These are phyloP conservation scores for Xylariaceae sp. DNA, from an alignment of 2,329 filamentous ascomycete genomes.

Conservation along the genomic window DNA sequence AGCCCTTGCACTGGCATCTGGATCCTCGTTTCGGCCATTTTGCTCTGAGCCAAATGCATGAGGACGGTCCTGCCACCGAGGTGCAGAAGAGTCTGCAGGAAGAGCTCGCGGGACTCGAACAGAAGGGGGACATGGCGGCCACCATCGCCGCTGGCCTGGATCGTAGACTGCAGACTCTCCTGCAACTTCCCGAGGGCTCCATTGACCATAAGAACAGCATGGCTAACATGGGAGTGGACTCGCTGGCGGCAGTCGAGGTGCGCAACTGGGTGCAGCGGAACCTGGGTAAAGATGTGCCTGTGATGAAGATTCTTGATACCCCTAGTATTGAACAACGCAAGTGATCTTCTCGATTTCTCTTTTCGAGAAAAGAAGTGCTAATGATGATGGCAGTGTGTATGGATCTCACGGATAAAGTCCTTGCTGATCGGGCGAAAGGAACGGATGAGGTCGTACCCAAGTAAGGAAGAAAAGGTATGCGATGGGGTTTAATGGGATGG, in stretches of 20 bases:
- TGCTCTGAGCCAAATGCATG: conserved; percentile 18
- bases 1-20: conserved; percentile 38
- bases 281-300: conserved; percentile 31
- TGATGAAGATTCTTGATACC: conserved; percentile 32
- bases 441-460: not conserved
- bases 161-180: conserved; percentile 28
- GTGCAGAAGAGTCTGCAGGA: conserved; percentile 28
- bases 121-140: conserved; percentile 22
- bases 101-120: conserved; percentile 23
- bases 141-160: conserved; percentile 30
- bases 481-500: not conserved
- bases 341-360: not conserved
- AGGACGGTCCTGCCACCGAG: conserved; percentile 4
- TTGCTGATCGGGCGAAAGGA: not conserved
- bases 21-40: conserved; percentile 42
- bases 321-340: conserved; percentile 21
- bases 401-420: conserved; percentile 11
- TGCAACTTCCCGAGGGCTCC: conserved; percentile 30
- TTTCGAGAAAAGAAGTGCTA: not conserved
- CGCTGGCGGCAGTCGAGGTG: conserved; percentile 39
- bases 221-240: conserved; percentile 38
- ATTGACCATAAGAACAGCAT: conserved; percentile 33
- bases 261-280: conserved; percentile 35
- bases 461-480: not conserved
- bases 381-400: conserved; percentile 6